Evolutionary conservation across 2,329 filamentous ascomycete genomes (phyloP).

Genomic region (Ceratocystiopsis sp.): DNA sequence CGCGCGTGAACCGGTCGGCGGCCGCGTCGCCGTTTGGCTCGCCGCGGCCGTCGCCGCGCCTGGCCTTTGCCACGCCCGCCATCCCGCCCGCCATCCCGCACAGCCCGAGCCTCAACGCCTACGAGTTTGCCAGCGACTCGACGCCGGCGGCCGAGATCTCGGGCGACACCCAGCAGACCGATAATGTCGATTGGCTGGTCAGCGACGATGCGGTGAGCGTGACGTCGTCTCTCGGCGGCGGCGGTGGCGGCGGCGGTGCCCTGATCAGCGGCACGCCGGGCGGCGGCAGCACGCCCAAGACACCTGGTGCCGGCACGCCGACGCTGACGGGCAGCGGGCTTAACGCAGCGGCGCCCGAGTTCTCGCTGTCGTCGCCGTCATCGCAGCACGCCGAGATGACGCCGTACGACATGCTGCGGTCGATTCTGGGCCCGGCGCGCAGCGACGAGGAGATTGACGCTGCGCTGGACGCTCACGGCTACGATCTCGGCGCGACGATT

Average conservation of each 20-base stretch:
- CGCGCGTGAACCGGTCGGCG: conserved; percentile 51
- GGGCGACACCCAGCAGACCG: conserved; percentile 73
- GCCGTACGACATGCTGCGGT: conserved; percentile 92
- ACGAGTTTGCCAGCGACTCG: conserved; percentile 76
- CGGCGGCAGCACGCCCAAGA: conserved; percentile 38
- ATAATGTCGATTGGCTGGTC: conserved; percentile 94
- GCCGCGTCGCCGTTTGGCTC: conserved; percentile 84
- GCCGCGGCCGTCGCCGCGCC: conserved; percentile 77
- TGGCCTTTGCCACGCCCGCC: conserved; percentile 73
- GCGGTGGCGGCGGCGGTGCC: conserved; percentile 48
- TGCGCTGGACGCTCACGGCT: conserved; percentile 76
- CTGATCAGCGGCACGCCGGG: conserved; percentile 34
- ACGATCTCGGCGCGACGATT: conserved; percentile 85
- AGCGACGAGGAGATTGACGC: conserved; percentile 89
- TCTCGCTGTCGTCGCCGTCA: conserved; percentile 23
- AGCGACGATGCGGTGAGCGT: conserved; percentile 73
- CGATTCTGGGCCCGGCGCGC: conserved; percentile 75
- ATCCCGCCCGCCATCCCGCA: conserved; percentile 83
- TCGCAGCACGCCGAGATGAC: conserved; percentile 76
- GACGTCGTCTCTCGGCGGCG: conserved; percentile 49
- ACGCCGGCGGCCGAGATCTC: conserved; percentile 69
- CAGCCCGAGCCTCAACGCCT: conserved; percentile 84
- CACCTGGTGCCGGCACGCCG: conserved; percentile 48
- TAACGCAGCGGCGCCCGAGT: conserved; percentile 71
- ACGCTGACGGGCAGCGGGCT: conserved; percentile 47